Base-by-base conservation (phyloP, 2,329 filamentous ascomycete species). In the Ophiognomonia clavigignenti-juglandacearum region DNA sequence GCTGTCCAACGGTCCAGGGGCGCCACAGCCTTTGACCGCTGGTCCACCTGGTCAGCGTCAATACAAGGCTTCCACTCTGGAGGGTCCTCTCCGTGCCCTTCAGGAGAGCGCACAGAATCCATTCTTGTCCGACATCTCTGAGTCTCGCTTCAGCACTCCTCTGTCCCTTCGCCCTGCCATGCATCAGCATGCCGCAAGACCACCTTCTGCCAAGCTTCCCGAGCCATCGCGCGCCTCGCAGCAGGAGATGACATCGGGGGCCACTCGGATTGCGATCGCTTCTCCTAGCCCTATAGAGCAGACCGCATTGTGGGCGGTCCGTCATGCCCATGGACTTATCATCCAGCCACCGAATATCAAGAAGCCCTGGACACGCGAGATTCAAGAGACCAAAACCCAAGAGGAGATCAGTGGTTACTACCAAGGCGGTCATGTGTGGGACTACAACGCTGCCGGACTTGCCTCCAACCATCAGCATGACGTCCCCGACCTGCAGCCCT, bases 41-140 rank as follows among this genome's bases (percentile, higher is more conserved):
- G 76, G 76, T 2, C 76, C 76, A 35, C 76, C 76, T 11, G 76
- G 76, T 18, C 71, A 74, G 50, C 71, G 75, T 35, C 72, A 74
- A 47, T 71, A 70, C 53, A 71, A 65, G 18, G 63, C 72, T n/a
- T 64, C 67, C 20, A 66, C 66, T 3, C 63, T 72, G 27, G 70
- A 75, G 23, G 58, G 61, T 8, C 61, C 63, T 2, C 58, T 66
- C 48, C 68, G 63, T 46, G 57, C 62, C 26, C 57, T 64, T 26
- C 60, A 59, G 24, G n/a, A 39, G 4, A 51, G 46, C 16, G 20
- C 52, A 7, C 59, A 62, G 32, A 57, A 52, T 13, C 40, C 39
- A 11, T 29, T 29, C 13, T 24, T 20, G 4, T 5, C 23, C 11
- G 6, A n/a, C 1, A 37, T 42, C 23, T 35, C 41, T 4, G 50